Evolutionary conservation across 2,329 filamentous ascomycete genomes (phyloP).

Genomic region (Fusarium sp.): DNA sequence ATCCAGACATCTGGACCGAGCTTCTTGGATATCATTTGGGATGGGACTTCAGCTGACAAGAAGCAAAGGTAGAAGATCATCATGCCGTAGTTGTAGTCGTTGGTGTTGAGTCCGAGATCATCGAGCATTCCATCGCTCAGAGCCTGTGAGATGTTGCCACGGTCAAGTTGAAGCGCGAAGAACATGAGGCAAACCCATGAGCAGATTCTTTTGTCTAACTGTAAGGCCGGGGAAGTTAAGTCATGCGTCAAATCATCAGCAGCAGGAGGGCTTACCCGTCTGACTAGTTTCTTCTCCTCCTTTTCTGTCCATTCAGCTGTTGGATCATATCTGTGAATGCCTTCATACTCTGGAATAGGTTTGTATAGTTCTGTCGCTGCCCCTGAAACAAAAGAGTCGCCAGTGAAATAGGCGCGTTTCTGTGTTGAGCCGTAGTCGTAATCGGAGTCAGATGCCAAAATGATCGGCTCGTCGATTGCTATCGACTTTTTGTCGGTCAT

Average conservation of each 20-base stretch:
- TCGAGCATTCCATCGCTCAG: conserved; percentile 60
- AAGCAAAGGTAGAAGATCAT: conserved; percentile 51
- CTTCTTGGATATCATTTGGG: conserved; percentile 70
- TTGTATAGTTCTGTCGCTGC: conserved; percentile 52
- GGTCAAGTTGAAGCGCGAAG: conserved; percentile 61
- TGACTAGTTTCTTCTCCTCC: conserved; percentile 67
- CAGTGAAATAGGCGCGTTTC: conserved; percentile 5
- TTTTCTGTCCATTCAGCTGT: conserved; percentile 66
- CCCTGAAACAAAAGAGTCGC: conserved; percentile 1
- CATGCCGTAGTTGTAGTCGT: conserved; percentile 53
- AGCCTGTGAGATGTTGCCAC: conserved; percentile 62
- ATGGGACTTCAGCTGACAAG: conserved; percentile 61
- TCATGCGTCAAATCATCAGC: not conserved
- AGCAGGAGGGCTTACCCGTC: conserved; percentile 55
- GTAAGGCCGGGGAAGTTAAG: not conserved
- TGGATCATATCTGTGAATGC: conserved; percentile 69
- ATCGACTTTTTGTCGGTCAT: not conserved
- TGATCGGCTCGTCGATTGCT: not conserved
- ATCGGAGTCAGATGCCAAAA: not conserved
- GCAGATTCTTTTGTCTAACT: conserved; percentile 51
- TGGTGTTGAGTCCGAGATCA: conserved; percentile 58
- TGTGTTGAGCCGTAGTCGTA: not conserved
- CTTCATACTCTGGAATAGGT: conserved; percentile 69
- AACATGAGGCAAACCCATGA: conserved; percentile 56
- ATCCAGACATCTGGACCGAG: conserved; percentile 71